Percentiles rank a stretch among this genome's conserved stretches.
Conservation (phyloP, 2,329 filamentous ascomycete species). For the Penicillium sp. region DNA sequence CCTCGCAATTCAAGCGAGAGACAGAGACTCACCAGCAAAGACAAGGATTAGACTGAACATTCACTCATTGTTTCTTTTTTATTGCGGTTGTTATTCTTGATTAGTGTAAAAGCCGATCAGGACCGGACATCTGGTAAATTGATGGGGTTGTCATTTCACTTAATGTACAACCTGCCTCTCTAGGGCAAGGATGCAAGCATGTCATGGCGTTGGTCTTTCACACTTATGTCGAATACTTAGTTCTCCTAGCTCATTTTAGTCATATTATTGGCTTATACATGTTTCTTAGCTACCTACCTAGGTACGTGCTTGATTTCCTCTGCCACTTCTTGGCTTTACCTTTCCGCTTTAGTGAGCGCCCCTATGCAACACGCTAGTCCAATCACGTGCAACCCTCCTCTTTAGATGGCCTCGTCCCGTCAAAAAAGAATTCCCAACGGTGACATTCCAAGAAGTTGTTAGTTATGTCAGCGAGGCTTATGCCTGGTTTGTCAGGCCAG, state of each 20-base stretch:
- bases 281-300: neutral
- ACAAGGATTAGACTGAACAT: constrained; percentile 9
- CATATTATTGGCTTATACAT: constrained; percentile 5
- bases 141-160: neutral
- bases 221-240: constrained; percentile 9
- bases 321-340: too few relatives aligned
- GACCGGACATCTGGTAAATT: neutral
- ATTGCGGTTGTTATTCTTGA: neutral
- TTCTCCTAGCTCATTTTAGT: constrained; percentile 9
- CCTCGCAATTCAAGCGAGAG: constrained; percentile 44
- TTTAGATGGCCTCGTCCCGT: too few relatives aligned
- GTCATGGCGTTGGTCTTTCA: constrained; percentile 19
- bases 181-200: constrained; percentile 16
- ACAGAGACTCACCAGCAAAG: constrained; percentile 44
- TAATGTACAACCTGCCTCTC: constrained; percentile 5
- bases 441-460: too few relatives aligned
- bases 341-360: too few relatives aligned
- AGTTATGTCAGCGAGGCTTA: too few relatives aligned
- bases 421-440: too few relatives aligned
- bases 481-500: too few relatives aligned
- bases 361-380: too few relatives aligned
- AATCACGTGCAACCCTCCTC: too few relatives aligned
- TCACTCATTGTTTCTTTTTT: neutral
- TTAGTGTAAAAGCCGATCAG: neutral
- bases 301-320: too few relatives aligned